Percentiles rank a stretch among this genome's conserved stretches.
These are phyloP conservation scores for Acanthamoeba lenticulata DNA, from an alignment of 208 protist genomes.

Conservation along the genomic window DNA sequence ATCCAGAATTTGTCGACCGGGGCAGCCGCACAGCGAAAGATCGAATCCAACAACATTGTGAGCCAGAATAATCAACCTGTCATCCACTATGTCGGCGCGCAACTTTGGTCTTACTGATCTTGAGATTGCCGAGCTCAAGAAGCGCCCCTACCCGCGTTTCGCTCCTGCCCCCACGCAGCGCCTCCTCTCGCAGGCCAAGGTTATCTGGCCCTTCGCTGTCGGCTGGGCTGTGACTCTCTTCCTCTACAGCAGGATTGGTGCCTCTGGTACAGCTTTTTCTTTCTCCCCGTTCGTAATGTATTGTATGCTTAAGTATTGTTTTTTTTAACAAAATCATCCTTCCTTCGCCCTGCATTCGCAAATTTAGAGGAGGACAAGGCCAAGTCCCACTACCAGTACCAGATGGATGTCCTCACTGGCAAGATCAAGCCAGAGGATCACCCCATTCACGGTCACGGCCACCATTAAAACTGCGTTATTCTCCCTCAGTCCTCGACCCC, in stretches of 20 bases:
- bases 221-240: conserved; percentile 20
- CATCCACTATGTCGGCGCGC: not conserved
- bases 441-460: not conserved
- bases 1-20: not conserved
- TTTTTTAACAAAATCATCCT: no score
- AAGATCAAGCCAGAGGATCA: conserved; percentile 8
- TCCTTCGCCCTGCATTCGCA: no score
- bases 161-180: not conserved
- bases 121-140: not conserved
- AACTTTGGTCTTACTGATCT: not conserved
- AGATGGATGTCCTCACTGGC: not conserved
- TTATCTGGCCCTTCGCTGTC: conserved; percentile 31
- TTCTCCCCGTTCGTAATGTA: not conserved
- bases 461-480: not conserved
- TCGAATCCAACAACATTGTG: not conserved
- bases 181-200: conserved; percentile 23
- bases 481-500: no score
- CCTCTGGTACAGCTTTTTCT: not conserved
- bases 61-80: not conserved
- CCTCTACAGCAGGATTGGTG: conserved; percentile 35
- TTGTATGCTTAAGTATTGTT: not conserved
- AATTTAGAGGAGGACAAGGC: not conserved
- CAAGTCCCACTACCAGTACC: conserved; percentile 24
- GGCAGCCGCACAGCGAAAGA: not conserved
- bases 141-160: conserved; percentile 40